Conservation (phyloP, 352 stramenopile species). For the Phytophthora pini region DNA sequence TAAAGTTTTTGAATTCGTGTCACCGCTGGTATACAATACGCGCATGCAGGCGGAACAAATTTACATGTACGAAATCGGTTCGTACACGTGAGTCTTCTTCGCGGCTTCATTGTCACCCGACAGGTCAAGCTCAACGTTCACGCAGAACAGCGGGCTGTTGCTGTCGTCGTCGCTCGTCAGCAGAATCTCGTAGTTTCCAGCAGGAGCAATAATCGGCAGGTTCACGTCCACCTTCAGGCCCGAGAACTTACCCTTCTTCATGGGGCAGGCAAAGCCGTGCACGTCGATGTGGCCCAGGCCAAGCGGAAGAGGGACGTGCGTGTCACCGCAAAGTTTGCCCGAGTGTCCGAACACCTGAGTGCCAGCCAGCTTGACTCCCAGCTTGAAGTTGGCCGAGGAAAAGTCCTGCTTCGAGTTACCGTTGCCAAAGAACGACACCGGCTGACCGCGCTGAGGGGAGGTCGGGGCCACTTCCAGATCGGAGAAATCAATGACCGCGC, state of each 20-base stretch:
- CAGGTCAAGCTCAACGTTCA: constrained; percentile 80
- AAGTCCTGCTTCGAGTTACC: constrained; percentile 78
- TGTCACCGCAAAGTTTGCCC: constrained; percentile 79
- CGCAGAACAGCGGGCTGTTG: constrained; percentile 69
- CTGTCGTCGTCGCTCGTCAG: constrained; percentile 63
- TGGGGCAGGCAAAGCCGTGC: constrained; percentile 78
- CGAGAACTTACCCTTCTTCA: constrained; percentile 67
- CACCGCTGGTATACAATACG: constrained; percentile 25
- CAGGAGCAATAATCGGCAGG: constrained; percentile 77
- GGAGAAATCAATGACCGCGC: constrained; percentile 70
- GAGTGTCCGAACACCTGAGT: constrained; percentile 77
- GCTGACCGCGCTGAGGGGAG: constrained; percentile 77
- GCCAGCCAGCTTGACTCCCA: constrained; percentile 76
- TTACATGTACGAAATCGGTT: constrained; percentile 77
- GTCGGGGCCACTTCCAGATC: constrained; percentile 69
- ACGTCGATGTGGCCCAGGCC: constrained; percentile 88
- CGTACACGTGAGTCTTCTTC: constrained; percentile 73
- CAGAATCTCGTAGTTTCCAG: constrained; percentile 85
- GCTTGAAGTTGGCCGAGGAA: constrained; percentile 65
- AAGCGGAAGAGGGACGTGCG: constrained; percentile 79
- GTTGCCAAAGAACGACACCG: constrained; percentile 73
- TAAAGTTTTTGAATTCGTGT: constrained; percentile 30
- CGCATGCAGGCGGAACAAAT: constrained; percentile 2
- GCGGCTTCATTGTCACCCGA: constrained; percentile 37
- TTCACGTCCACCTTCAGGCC: constrained; percentile 85